These are phyloP conservation scores for Lactifluus piperatus DNA, from an alignment of 768 basidiomycete species.

Conservation along the genomic window DNA sequence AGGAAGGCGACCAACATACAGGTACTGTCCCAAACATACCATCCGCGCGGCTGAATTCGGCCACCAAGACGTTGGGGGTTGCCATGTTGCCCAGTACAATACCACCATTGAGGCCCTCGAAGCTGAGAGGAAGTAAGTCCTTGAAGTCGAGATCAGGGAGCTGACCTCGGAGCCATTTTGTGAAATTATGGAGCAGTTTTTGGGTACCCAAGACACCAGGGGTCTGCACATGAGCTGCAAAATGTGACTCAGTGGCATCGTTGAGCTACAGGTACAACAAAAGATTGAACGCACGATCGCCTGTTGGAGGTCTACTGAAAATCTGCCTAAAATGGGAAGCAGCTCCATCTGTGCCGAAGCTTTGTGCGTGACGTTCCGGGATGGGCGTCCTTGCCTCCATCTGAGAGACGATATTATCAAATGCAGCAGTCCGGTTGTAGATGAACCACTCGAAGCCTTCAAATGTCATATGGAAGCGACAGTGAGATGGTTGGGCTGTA, in stretches of 20 bases:
- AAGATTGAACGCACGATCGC: slow-evolving; percentile 22
- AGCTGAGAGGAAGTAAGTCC: slow-evolving; percentile 79
- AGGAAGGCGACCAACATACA: slow-evolving; percentile 35
- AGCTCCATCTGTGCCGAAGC: slow-evolving; percentile 17
- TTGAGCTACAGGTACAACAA: neutral
- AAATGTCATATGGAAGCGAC: slow-evolving; percentile 70
- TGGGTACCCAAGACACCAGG: slow-evolving; percentile 7
- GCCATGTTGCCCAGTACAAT: slow-evolving; percentile 82
- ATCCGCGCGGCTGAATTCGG: slow-evolving; percentile 66
- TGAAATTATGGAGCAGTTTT: slow-evolving; percentile 32
- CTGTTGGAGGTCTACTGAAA: slow-evolving; percentile 24
- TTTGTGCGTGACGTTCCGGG: slow-evolving; percentile 15
- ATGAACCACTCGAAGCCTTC: slow-evolving; percentile 91
- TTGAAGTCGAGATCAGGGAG: slow-evolving; percentile 68
- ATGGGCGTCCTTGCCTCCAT: slow-evolving; percentile 40
- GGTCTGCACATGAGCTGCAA: neutral
- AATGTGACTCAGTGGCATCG: neutral
- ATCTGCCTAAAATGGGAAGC: slow-evolving; percentile 24
- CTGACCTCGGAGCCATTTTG: slow-evolving; percentile 49
- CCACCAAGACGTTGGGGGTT: slow-evolving; percentile 73
- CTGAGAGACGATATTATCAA: slow-evolving; percentile 76
- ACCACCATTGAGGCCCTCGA: slow-evolving; percentile 70
- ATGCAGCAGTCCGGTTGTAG: slow-evolving; percentile 84
- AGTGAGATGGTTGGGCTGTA: slow-evolving; percentile 38
- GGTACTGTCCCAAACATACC: slow-evolving; percentile 76